Evolutionary conservation across 192 early-diverging fungal species (phyloP).

Genomic region (Neocallimastix lanati): DNA sequence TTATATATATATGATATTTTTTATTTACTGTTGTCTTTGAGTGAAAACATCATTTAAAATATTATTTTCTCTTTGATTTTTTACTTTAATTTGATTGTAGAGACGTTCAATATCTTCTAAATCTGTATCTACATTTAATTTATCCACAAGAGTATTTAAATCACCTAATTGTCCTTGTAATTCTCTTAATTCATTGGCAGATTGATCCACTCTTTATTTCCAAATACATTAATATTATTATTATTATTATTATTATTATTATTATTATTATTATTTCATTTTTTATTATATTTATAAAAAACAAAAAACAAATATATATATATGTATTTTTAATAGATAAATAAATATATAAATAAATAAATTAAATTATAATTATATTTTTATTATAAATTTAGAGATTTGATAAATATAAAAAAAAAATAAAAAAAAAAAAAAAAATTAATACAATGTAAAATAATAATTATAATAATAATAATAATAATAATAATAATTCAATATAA

Average conservation of each 20-base stretch:
- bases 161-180: slow-evolving; percentile 35
- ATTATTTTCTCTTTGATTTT: slow-evolving; percentile 20
- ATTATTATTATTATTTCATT: background rate
- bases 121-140: slow-evolving; percentile 35
- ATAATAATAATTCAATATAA: too few species aligned
- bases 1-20: too few species aligned
- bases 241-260: background rate
- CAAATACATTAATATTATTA: background rate
- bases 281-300: too few species aligned
- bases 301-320: too few species aligned
- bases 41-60: slow-evolving; percentile 27
- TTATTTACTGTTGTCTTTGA: slow-evolving; percentile 23
- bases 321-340: too few species aligned
- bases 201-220: slow-evolving; percentile 17
- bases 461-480: too few species aligned
- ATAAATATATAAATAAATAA: too few species aligned
- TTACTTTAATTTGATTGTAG: slow-evolving; percentile 17
- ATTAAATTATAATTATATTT: too few species aligned
- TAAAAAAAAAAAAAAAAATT: too few species aligned
- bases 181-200: slow-evolving; percentile 26
- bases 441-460: too few species aligned
- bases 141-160: slow-evolving; percentile 30
- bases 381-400: too few species aligned
- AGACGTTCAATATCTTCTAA: slow-evolving; percentile 32
- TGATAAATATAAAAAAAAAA: too few species aligned